Percentiles rank a stretch among this genome's conserved stretches.
These are phyloP conservation scores for Ophiostoma fasciatum DNA, from an alignment of 2,329 filamentous ascomycete species.

Conservation along the genomic window DNA sequence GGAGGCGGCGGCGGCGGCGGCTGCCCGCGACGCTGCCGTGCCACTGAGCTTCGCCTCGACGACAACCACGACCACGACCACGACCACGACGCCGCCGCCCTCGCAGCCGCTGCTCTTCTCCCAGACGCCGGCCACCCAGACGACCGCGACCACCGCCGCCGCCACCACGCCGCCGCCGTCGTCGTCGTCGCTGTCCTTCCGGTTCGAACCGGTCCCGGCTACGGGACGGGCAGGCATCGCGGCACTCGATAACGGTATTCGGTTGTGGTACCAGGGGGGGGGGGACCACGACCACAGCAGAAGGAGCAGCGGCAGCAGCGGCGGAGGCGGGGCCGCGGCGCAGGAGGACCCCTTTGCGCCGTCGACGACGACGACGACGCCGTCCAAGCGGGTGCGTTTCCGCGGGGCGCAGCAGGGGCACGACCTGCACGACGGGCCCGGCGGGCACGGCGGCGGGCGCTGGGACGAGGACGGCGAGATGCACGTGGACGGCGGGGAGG, in stretches of 20 bases:
- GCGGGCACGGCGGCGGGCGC: neutral
- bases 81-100: too few relatives aligned
- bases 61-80: too few relatives aligned
- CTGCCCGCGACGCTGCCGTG: too few relatives aligned
- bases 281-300: neutral
- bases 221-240: too few relatives aligned
- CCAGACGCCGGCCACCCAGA: neutral
- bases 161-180: slow-evolving; percentile 3
- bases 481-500: slow-evolving; percentile 1
- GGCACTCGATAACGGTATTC: too few relatives aligned
- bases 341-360: too few relatives aligned
- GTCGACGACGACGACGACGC: neutral
- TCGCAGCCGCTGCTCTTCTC: neutral
- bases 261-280: too few relatives aligned
- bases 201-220: too few relatives aligned
- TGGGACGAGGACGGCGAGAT: slow-evolving; percentile 3
- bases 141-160: neutral
- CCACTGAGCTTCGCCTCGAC: neutral
- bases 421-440: too few relatives aligned
- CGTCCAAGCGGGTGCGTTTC: slow-evolving; percentile 5
- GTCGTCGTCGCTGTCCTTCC: neutral
- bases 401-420: too few relatives aligned
- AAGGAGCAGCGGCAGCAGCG: too few relatives aligned
- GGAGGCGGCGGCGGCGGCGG: neutral
- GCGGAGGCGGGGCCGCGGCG: too few relatives aligned